Evolutionary conservation across 352 stramenopile species (phyloP), one percentile per base, ranked within the genome.

Genomic region (Lagenidium sp.): DNA sequence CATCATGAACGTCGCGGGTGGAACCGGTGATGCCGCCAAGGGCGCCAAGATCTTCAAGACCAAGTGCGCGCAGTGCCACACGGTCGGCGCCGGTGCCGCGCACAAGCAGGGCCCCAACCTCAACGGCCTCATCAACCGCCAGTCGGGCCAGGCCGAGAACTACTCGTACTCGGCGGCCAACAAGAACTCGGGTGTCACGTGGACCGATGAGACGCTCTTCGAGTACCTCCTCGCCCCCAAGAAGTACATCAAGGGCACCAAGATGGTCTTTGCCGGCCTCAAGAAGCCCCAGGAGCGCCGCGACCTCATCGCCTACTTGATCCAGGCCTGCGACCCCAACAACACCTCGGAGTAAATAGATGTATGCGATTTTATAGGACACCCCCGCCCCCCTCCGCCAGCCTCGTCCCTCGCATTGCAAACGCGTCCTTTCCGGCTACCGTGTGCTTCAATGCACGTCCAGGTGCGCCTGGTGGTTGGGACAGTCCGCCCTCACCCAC

Each of bases 231-330:
- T 98, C 25, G 96, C 96, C 41, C 97, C 97, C 13, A 99, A 99
- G 91, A 99, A 99, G 83, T 99, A 99, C 93, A 99, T 99, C 63
- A 98, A 98, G 92, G 96, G 97, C 61, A 99, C 97, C 46, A 99
- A 99, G 83, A 99, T 99, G 97, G 94, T 99, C 34, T 99, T 99
- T 55, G 97, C 97, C 19, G 97, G 97, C 61, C 78, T 99, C 46
- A 99, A 99, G 88, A 99, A 99, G 84, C 77, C 89, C 21, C 58
- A 81, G 38, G 97, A 99, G 61, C 87, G 97, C 47, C 88, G 96
- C 25, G 92, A 99, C 67, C 81, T 99, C 47, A 99, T 99, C 57
- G 94, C 96, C 28, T 99, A 99, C 88, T 75, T 99, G 36, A 96
- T 98, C 68, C 64, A 94, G 45, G 59, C 85, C 36, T 56, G 32